Conservation (phyloP, 495 filamentous ascomycete species). For the Penicillium crystallinum region DNA sequence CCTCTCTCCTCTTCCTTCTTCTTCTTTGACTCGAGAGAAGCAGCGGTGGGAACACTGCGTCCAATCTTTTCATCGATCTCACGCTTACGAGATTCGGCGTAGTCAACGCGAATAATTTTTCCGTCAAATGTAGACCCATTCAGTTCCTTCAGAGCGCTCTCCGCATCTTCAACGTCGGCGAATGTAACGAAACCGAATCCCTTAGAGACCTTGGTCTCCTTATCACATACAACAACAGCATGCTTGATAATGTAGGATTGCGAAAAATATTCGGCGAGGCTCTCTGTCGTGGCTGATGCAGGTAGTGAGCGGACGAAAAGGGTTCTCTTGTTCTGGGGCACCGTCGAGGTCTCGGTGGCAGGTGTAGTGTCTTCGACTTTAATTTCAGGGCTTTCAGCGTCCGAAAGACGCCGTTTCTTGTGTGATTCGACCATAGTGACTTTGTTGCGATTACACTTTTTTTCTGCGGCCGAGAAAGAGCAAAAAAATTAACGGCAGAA, state of each 20-base stretch:
- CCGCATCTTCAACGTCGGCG: slow-evolving; percentile 84
- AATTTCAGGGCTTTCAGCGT: slow-evolving; percentile 13
- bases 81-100: slow-evolving; percentile 80
- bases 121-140: slow-evolving; percentile 69
- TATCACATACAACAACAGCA: slow-evolving; percentile 78
- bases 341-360: slow-evolving; percentile 20
- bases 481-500: slow-evolving; percentile 46
- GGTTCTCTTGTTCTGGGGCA: slow-evolving; percentile 50
- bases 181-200: slow-evolving; percentile 98
- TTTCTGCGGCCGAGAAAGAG: slow-evolving; percentile 11
- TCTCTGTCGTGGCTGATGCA: slow-evolving; percentile 70
- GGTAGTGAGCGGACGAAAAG: slow-evolving; percentile 90
- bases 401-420: slow-evolving; percentile 32
- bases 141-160: slow-evolving; percentile 70
- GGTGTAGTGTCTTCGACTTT: slow-evolving; percentile 23
- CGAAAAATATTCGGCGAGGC: slow-evolving; percentile 82
- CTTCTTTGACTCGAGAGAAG: slow-evolving; percentile 49
- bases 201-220: slow-evolving; percentile 73
- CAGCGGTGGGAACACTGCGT: slow-evolving; percentile 44
- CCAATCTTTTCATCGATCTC: slow-evolving; percentile 49
- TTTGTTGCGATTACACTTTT: slow-evolving; percentile 16
- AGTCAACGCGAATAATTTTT: slow-evolving; percentile 75
- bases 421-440: slow-evolving; percentile 30
- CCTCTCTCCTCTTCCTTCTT: slow-evolving; percentile 52
- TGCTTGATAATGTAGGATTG: slow-evolving; percentile 92